Evolutionary conservation across 2,329 filamentous ascomycete species (phyloP).

Genomic region (Colletotrichum navitas): DNA sequence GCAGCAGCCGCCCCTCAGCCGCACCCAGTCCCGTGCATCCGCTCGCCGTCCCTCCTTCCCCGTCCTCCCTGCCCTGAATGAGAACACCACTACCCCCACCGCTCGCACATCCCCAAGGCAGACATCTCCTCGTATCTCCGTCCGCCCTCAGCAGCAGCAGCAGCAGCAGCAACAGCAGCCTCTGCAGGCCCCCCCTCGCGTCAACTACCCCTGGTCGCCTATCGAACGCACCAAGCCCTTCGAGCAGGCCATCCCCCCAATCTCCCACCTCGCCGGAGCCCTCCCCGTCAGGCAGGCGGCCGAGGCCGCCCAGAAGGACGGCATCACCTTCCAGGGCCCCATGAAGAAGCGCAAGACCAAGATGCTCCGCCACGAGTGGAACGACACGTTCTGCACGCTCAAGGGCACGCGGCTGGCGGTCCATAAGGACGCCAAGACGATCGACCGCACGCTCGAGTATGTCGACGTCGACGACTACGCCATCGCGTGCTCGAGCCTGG

Average conservation of each 20-base stretch:
- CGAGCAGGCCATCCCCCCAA: constrained; percentile 60
- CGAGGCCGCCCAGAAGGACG: constrained; percentile 55
- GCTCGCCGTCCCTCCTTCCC: constrained; percentile 76
- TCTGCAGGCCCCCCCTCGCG: constrained; percentile 65
- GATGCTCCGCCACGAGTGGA: constrained; percentile 93
- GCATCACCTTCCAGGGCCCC: constrained; percentile 81
- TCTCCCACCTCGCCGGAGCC: constrained; percentile 40
- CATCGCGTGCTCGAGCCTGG: constrained; percentile 83
- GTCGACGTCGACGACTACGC: constrained; percentile 92
- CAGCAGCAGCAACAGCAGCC: constrained; percentile 55
- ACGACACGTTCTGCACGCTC: constrained; percentile 90
- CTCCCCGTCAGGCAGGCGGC: constrained; percentile 44
- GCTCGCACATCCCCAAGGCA: constrained; percentile 52
- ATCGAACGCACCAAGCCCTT: constrained; percentile 57
- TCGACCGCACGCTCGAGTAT: constrained; percentile 76
- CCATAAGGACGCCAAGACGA: constrained; percentile 72
- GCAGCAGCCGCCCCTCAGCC: constrained; percentile 52
- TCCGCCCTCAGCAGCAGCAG: constrained; percentile 43
- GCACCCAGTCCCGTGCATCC: constrained; percentile 68
- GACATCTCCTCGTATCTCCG: constrained; percentile 53
- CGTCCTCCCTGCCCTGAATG: constrained; percentile 76
- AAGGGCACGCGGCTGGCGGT: constrained; percentile 80
- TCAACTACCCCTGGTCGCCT: constrained; percentile 69
- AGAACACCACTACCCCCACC: constrained; percentile 66
- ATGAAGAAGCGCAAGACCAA: constrained; percentile 95